Conservation (phyloP, 768 basidiomycete species). For the Pleurotus tuoliensis region DNA sequence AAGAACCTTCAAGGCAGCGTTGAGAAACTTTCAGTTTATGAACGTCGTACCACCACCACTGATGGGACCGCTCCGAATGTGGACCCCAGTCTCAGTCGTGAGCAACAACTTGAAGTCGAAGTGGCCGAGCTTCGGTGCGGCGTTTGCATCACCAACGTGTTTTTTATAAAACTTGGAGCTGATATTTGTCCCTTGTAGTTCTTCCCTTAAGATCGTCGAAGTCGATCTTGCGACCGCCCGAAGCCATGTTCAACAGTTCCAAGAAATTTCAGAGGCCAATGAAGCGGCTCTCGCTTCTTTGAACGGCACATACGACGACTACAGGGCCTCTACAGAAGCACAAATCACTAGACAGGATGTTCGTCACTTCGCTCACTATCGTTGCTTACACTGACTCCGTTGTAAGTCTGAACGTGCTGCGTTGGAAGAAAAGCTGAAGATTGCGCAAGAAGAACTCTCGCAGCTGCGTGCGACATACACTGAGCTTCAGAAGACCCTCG, state of each 20-base stretch:
- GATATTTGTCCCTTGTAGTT: constrained; percentile 34
- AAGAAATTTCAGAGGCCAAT: constrained; percentile 79
- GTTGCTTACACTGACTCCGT: not conserved
- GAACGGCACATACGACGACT: constrained; percentile 75
- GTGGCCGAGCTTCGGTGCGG: constrained; percentile 80
- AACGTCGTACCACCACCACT: constrained; percentile 50
- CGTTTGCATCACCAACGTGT: not conserved
- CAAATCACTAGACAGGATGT: constrained; percentile 69
- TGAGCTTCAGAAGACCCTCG: constrained; percentile 62
- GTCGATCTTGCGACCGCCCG: constrained; percentile 70
- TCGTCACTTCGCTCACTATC: not conserved
- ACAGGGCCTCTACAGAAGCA: constrained; percentile 68
- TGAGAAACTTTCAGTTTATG: constrained; percentile 86
- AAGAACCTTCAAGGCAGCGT: constrained; percentile 69
- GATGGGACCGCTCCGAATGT: constrained; percentile 26
- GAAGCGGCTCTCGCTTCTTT: constrained; percentile 72
- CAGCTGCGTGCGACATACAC: constrained; percentile 45
- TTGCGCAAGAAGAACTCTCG: constrained; percentile 49
- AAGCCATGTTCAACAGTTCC: constrained; percentile 78
- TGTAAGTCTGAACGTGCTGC: constrained; percentile 59
- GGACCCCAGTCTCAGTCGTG: constrained; percentile 51
- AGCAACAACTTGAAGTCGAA: constrained; percentile 80
- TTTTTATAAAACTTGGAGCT: not conserved
- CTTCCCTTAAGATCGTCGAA: constrained; percentile 72
- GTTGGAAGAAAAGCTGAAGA: constrained; percentile 57